These are phyloP conservation scores for Excoecaria cochinchinensis DNA, from an alignment of 345 rosid genomes.

Conservation along the genomic window DNA sequence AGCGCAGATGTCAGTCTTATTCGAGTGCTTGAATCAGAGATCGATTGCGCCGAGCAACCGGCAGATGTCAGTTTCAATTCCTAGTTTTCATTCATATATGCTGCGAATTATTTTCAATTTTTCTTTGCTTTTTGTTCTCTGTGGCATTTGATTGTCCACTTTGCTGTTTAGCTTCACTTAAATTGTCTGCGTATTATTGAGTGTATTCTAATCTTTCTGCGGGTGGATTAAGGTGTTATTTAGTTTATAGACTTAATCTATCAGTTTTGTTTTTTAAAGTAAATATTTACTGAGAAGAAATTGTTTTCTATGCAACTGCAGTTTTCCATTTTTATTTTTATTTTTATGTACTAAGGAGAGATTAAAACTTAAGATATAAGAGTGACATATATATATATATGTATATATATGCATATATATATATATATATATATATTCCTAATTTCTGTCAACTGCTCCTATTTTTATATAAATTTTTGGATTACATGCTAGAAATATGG, in stretches of 20 bases:
- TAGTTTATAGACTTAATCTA: no score
- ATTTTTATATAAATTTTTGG: neutral
- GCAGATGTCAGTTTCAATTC: conserved; percentile 17
- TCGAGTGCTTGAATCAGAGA: conserved; percentile 46
- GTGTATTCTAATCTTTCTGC: neutral
- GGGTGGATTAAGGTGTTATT: no score
- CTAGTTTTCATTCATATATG: neutral
- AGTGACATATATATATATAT: no score
- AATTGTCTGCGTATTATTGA: neutral
- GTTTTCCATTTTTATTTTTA: neutral
- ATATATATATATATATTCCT: no score
- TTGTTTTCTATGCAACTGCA: neutral
- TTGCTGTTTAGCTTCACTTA: neutral
- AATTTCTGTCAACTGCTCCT: neutral
- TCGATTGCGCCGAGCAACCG: conserved; percentile 47
- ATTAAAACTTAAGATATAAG: neutral
- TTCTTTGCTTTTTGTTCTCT: neutral
- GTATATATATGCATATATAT: no score
- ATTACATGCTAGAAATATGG: neutral
- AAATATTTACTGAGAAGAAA: neutral
- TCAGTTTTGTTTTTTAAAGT: no score
- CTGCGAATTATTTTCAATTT: neutral
- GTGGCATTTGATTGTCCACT: neutral
- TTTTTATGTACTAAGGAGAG: neutral
- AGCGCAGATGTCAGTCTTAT: conserved; percentile 43